A percentile compares a stretch with the other conserved stretches of the same genome.
Evolutionary conservation across 169 alveolate genomes (phyloP).

Genomic region (Neospora caninum): DNA sequence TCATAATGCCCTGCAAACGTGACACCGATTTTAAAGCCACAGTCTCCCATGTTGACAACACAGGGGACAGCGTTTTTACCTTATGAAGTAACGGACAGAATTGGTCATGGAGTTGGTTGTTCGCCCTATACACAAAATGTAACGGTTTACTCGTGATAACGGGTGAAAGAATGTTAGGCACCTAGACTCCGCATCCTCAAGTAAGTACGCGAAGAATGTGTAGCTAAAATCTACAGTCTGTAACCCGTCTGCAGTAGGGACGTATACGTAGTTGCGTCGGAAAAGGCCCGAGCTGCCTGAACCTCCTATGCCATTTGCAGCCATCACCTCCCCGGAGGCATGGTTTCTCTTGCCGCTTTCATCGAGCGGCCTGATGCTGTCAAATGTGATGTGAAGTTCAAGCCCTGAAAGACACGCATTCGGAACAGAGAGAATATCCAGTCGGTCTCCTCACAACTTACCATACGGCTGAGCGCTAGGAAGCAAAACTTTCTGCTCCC

Average conservation of each 20-base stretch:
- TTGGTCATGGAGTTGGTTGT: conserved; percentile 56
- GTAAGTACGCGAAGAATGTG: conserved; percentile 79
- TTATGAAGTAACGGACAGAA: conserved; percentile 87
- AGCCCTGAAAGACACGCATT: conserved; percentile 71
- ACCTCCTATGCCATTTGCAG: conserved; percentile 89
- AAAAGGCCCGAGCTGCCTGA: conserved; percentile 84
- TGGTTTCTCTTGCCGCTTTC: conserved; percentile 86
- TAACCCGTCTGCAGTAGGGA: conserved; percentile 75
- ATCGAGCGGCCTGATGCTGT: conserved; percentile 82
- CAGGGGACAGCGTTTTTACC: conserved; percentile 64
- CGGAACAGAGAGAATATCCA: background rate
- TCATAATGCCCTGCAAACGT: conserved; percentile 78
- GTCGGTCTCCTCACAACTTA: background rate
- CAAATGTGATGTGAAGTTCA: conserved; percentile 81
- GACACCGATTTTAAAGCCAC: background rate
- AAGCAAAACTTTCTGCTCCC: conserved; percentile 59
- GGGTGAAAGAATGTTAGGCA: background rate
- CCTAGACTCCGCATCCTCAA: conserved; percentile 80
- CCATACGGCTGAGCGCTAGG: conserved; percentile 66
- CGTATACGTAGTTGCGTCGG: conserved; percentile 81
- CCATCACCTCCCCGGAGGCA: conserved; percentile 83
- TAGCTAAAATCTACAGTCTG: conserved; percentile 81
- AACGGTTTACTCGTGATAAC: background rate
- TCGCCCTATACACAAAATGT: background rate
- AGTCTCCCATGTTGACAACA: background rate